These are phyloP conservation scores for Podaxis mareebaensis DNA, from an alignment of 768 basidiomycete genomes.

Conservation along the genomic window DNA sequence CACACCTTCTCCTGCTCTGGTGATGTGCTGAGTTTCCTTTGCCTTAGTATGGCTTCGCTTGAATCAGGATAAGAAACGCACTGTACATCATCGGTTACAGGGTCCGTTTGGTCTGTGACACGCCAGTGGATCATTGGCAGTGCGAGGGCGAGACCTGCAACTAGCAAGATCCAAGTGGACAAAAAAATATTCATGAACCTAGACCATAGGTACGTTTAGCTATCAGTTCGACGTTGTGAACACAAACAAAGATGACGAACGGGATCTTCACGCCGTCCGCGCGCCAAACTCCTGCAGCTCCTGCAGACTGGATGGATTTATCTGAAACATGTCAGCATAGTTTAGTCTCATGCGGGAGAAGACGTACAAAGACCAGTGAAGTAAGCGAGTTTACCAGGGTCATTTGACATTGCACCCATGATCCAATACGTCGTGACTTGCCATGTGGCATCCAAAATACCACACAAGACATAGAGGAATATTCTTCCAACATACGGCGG, in stretches of 20 bases:
- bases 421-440: slow-evolving; percentile 83
- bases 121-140: slow-evolving; percentile 75
- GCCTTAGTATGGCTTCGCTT: background rate
- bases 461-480: slow-evolving; percentile 70
- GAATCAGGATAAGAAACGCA: slow-evolving; percentile 16
- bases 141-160: slow-evolving; percentile 63
- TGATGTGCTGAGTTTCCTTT: slow-evolving; percentile 25
- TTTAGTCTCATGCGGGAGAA: background rate
- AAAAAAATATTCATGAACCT: slow-evolving; percentile 73
- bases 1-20: background rate
- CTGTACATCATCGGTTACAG: slow-evolving; percentile 53
- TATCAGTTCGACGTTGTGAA: background rate
- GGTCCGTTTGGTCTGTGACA: slow-evolving; percentile 59
- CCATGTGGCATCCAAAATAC: slow-evolving; percentile 82
- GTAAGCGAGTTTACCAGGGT: slow-evolving; percentile 76
- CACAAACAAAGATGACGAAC: slow-evolving; percentile 38
- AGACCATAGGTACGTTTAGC: background rate
- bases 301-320: slow-evolving; percentile 77
- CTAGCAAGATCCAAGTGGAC: slow-evolving; percentile 74
- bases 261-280: slow-evolving; percentile 63
- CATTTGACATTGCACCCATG: slow-evolving; percentile 85
- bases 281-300: slow-evolving; percentile 72
- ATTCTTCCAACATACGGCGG: slow-evolving; percentile 53
- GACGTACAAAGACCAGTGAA: slow-evolving; percentile 80
- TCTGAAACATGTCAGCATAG: slow-evolving; percentile 35